Conservation (phyloP, 768 basidiomycete genomes). For the Trametes cinnabarina region DNA sequence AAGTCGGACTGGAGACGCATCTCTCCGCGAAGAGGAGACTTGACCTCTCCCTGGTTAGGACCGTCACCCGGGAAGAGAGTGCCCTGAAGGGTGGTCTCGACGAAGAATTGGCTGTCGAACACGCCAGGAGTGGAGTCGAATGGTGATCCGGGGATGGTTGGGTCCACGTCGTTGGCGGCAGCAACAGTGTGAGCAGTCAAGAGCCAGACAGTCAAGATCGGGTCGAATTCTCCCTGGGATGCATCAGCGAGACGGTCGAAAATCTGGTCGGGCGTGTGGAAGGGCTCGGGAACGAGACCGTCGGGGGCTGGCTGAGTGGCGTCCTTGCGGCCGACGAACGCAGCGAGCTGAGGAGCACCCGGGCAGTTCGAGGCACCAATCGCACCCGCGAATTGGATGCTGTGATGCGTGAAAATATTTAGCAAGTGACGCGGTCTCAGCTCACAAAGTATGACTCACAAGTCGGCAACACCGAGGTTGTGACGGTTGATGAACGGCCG, state of each 20-base stretch:
- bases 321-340: constrained; percentile 33
- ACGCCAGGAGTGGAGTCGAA: constrained; percentile 30
- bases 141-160: constrained; percentile 25
- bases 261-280: constrained; percentile 25
- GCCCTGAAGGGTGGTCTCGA: constrained; percentile 28
- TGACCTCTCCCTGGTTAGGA: constrained; percentile 29
- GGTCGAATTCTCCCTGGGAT: constrained; percentile 20
- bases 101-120: constrained; percentile 32
- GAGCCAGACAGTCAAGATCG: constrained; percentile 22
- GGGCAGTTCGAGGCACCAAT: constrained; percentile 23
- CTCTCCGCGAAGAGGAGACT: constrained; percentile 32
- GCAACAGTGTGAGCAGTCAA: constrained; percentile 26
- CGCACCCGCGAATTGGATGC: constrained; percentile 18
- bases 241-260: constrained; percentile 25
- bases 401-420: neutral
- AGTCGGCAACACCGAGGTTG: constrained; percentile 12
- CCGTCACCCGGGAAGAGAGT: constrained; percentile 30
- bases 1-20: constrained; percentile 36
- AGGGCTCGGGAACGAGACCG: constrained; percentile 24
- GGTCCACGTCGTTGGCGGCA: constrained; percentile 29
- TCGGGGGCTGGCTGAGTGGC: constrained; percentile 25
- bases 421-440: neutral
- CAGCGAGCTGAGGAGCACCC: constrained; percentile 38
- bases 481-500: constrained; percentile 8
- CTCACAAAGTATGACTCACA: neutral